Percentiles rank a stretch among this genome's conserved stretches.
phyloP scores from a whole-genome alignment of 1,139 yeast species.

The Zygosaccharomyces sapae region DNA sequence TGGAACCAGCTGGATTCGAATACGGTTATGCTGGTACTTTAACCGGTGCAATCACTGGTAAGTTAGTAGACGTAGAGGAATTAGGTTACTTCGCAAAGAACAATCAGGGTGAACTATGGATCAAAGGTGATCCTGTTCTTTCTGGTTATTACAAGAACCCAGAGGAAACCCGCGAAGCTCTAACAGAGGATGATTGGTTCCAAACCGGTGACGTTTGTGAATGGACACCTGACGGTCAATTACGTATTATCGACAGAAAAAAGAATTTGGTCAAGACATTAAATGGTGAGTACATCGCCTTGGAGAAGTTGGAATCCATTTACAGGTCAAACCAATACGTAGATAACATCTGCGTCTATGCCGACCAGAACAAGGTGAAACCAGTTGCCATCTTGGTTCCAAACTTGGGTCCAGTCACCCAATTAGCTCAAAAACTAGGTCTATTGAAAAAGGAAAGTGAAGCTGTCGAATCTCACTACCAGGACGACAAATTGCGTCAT shows the following conservation, averaged over 20 bases:
- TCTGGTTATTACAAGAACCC: constrained; percentile 78
- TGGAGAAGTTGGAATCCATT: constrained; percentile 81
- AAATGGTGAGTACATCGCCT: constrained; percentile 96
- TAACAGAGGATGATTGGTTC: constrained; percentile 81
- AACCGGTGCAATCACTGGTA: constrained; percentile 78
- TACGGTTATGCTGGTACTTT: constrained; percentile 77
- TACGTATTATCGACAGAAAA: constrained; percentile 86
- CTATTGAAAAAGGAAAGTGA: constrained; percentile 46
- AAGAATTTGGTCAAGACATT: constrained; percentile 93
- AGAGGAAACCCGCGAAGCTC: constrained; percentile 73
- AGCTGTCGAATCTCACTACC: constrained; percentile 49
- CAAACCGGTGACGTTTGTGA: constrained; percentile 96
- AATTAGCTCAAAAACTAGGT: constrained; percentile 53
- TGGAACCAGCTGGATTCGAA: constrained; percentile 62
- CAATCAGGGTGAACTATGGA: constrained; percentile 87
- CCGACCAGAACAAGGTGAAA: constrained; percentile 79
- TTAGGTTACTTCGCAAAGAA: constrained; percentile 89
- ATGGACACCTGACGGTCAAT: constrained; percentile 77
- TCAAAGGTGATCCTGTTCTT: constrained; percentile 70
- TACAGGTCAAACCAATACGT: constrained; percentile 83
- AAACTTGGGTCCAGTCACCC: constrained; percentile 60
- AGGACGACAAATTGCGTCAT: constrained; percentile 53
- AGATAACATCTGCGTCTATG: constrained; percentile 83
- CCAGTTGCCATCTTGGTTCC: constrained; percentile 92
- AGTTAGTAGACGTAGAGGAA: constrained; percentile 86